Conservation (phyloP, 140 eudicot species). For the Anethum foeniculum region DNA sequence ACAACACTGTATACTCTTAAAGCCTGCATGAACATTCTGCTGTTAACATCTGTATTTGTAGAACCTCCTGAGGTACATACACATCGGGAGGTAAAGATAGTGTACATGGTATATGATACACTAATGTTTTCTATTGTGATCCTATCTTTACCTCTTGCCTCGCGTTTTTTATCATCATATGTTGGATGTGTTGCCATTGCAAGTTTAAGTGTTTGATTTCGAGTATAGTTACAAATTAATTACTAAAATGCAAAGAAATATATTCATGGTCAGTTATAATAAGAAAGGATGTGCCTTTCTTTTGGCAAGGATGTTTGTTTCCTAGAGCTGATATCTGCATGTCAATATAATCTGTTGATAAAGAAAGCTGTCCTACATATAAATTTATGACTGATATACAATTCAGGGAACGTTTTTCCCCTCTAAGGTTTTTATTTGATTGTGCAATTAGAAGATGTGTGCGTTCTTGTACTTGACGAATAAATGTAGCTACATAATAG, state of each 20-base stretch:
- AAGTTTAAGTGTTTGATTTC: background rate
- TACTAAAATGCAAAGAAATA: background rate
- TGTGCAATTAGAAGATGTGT: background rate
- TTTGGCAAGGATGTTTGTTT: background rate
- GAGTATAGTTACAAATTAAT: background rate
- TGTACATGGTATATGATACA: background rate
- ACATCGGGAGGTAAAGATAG: background rate
- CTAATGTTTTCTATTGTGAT: background rate
- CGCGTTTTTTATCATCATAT: background rate
- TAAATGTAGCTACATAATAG: background rate
- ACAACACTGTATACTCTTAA: slow-evolving; percentile 47
- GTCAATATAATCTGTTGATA: background rate
- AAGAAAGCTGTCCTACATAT: background rate
- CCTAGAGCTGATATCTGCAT: background rate
- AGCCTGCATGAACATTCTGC: slow-evolving; percentile 32
- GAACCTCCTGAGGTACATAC: background rate
- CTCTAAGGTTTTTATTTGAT: background rate
- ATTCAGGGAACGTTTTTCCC: background rate
- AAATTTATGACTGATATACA: too few species aligned
- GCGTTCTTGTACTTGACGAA: background rate
- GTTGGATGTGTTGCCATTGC: background rate
- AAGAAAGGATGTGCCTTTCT: background rate
- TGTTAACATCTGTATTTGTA: background rate
- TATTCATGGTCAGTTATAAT: background rate
- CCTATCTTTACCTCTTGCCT: background rate